Evolutionary conservation across 768 basidiomycete species (phyloP).

Genomic region (Roridomyces roridus): DNA sequence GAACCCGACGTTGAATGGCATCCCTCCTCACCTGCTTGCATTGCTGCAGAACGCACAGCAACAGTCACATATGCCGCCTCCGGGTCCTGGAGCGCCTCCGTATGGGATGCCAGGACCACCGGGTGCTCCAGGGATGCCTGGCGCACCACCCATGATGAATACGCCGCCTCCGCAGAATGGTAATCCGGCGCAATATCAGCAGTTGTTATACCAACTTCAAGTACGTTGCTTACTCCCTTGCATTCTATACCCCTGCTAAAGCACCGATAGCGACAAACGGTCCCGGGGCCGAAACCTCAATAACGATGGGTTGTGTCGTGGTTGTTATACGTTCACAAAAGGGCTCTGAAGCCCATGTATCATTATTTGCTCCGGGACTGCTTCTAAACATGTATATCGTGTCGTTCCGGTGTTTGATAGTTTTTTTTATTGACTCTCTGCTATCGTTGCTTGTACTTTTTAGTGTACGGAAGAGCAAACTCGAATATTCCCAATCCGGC

Average conservation of each 20-base stretch:
- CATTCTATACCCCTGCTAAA: neutral
- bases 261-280: neutral
- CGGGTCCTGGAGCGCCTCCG: slow-evolving; percentile 30
- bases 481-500: too few relatives aligned
- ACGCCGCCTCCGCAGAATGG: slow-evolving; percentile 8
- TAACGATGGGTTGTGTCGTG: neutral
- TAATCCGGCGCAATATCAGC: slow-evolving; percentile 22
- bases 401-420: too few relatives aligned
- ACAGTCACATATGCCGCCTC: slow-evolving; percentile 55
- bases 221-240: slow-evolving; percentile 3
- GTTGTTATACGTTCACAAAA: too few relatives aligned
- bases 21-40: slow-evolving; percentile 76
- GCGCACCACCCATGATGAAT: slow-evolving; percentile 16
- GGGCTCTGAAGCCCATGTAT: too few relatives aligned
- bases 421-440: too few relatives aligned
- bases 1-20: slow-evolving; percentile 44
- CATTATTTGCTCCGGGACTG: too few relatives aligned
- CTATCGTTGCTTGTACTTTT: too few relatives aligned
- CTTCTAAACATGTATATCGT: too few relatives aligned
- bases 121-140: slow-evolving; percentile 38
- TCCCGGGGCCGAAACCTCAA: neutral
- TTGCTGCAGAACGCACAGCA: slow-evolving; percentile 49
- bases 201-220: slow-evolving; percentile 17
- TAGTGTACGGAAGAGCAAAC: too few relatives aligned
- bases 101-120: slow-evolving; percentile 39